Evolutionary conservation across 2,329 filamentous ascomycete species (phyloP).

Genomic region (Microsporum audouinii): DNA sequence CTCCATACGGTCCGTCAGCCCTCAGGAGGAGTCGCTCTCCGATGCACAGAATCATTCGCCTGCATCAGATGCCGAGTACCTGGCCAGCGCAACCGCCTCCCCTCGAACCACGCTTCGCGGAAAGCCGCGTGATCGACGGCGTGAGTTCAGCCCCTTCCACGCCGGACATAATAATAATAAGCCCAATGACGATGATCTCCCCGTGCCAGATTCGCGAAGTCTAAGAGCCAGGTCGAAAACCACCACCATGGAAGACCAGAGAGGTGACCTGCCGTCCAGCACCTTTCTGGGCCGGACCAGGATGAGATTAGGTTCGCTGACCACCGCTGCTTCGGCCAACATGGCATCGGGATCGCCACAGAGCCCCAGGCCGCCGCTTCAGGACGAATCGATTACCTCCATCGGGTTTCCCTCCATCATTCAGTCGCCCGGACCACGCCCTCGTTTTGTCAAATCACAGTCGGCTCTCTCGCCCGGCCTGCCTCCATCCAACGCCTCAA

Average conservation of each 20-base stretch:
- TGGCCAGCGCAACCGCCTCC: slow-evolving; percentile 25
- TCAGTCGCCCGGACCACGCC: slow-evolving; percentile 30
- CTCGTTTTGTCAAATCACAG: slow-evolving; percentile 26
- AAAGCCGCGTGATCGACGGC: slow-evolving; percentile 24
- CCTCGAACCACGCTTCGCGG: slow-evolving; percentile 28
- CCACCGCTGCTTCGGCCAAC: slow-evolving; percentile 18
- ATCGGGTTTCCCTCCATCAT: slow-evolving; percentile 40
- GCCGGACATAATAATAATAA: slow-evolving; percentile 11
- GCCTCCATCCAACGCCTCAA: slow-evolving; percentile 19
- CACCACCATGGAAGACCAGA: slow-evolving; percentile 33
- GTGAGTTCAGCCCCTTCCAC: slow-evolving; percentile 23
- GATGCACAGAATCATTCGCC: slow-evolving; percentile 29
- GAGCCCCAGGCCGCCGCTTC: slow-evolving; percentile 22
- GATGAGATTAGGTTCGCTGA: slow-evolving; percentile 32
- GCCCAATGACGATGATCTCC: slow-evolving; percentile 25
- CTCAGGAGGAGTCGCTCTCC: slow-evolving; percentile 29
- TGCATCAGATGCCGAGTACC: slow-evolving; percentile 27
- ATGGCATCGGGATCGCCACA: slow-evolving; percentile 10
- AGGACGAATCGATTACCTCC: slow-evolving; percentile 30
- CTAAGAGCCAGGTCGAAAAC: slow-evolving; percentile 32
- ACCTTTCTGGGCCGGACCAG: slow-evolving; percentile 25
- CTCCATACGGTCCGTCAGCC: slow-evolving; percentile 37
- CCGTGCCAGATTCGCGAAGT: slow-evolving; percentile 21
- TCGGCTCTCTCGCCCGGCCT: slow-evolving; percentile 18
- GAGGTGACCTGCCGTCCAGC: slow-evolving; percentile 27